Conservation (phyloP, 805 yeast species). For the Saccharomycodes ludwigii region DNA sequence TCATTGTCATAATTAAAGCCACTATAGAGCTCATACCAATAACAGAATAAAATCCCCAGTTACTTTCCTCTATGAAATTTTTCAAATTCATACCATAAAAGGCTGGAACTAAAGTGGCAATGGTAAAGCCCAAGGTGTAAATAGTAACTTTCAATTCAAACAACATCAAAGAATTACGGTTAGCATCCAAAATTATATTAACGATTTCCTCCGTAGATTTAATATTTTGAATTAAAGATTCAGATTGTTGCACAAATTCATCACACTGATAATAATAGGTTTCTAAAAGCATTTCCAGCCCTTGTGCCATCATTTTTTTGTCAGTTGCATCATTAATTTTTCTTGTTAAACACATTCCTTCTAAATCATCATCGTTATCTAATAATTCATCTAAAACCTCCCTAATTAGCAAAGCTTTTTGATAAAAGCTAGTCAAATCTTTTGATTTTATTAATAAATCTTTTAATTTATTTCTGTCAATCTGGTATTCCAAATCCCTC, state of each 20-base stretch:
- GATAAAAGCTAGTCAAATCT: conserved; percentile 58
- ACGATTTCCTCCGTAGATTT: conserved; percentile 88
- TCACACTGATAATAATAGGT: conserved; percentile 86
- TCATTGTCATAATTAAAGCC: conserved; percentile 41
- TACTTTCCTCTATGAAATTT: conserved; percentile 62
- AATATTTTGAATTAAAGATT: conserved; percentile 69
- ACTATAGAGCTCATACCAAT: conserved; percentile 37
- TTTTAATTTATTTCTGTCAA: conserved; percentile 62
- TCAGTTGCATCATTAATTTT: conserved; percentile 16
- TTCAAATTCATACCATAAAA: conserved; percentile 82
- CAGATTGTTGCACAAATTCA: conserved; percentile 86
- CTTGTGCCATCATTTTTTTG: conserved; percentile 10
- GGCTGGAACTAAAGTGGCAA: conserved; percentile 77
- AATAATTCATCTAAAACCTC: conserved; percentile 73
- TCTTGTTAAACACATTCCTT: conserved; percentile 62
- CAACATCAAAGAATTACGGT: conserved; percentile 80
- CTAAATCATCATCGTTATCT: conserved; percentile 78
- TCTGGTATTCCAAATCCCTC: conserved; percentile 62
- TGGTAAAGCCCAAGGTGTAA: conserved; percentile 73
- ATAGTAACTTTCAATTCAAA: conserved; percentile 74
- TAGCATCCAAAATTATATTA: conserved; percentile 82
- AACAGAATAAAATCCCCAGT: conserved; percentile 49
- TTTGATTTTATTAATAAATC: conserved; percentile 66
- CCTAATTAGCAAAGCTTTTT: conserved; percentile 61
- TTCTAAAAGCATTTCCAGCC: conserved; percentile 74